Conservation (phyloP, 1,284 basidiomycete species). For the Boletellus deceptivus region DNA sequence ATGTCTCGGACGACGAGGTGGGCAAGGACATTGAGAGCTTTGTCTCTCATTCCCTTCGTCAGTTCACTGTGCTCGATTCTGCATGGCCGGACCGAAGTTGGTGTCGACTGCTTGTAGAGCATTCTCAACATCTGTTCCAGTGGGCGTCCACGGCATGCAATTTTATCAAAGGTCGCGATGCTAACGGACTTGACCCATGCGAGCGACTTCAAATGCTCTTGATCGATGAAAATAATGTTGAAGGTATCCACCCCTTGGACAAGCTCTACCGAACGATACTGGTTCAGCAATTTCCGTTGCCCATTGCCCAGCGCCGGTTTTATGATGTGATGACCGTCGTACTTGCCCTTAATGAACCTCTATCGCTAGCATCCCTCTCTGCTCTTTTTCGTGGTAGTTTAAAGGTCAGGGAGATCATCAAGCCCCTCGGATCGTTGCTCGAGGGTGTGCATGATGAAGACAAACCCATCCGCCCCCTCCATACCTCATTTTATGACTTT, state of each 20-base stretch:
- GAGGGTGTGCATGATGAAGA: no score
- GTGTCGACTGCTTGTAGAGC: background rate
- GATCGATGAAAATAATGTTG: background rate
- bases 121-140: background rate
- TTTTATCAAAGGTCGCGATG: background rate
- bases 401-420: no score
- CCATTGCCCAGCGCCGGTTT: background rate
- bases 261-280: no score
- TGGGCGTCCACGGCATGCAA: background rate
- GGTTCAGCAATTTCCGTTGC: no score
- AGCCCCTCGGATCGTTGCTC: no score
- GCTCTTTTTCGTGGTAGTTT: background rate
- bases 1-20: background rate
- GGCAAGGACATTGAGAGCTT: background rate
- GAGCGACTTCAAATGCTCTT: background rate
- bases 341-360: background rate
- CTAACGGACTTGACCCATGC: background rate
- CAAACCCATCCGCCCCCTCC: no score
- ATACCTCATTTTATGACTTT: no score
- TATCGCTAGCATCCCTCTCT: background rate
- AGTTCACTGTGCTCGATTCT: background rate
- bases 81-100: background rate
- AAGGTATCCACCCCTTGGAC: background rate
- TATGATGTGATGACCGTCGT: background rate
- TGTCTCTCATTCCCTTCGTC: background rate